Conservation (phyloP, 73 alveolate genomes). For the Tetrahymena borealis region DNA sequence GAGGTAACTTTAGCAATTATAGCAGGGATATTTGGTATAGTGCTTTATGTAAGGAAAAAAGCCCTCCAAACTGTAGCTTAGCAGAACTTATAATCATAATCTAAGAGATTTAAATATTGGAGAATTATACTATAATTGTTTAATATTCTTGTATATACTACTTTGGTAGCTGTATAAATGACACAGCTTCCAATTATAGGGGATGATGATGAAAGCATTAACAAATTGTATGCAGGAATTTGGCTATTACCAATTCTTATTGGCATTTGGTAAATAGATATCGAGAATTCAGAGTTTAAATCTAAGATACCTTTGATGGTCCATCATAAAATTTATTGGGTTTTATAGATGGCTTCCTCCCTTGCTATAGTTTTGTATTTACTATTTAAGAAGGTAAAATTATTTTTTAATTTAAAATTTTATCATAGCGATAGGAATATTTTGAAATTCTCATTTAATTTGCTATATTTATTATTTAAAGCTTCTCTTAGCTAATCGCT, state of each 20-base stretch:
- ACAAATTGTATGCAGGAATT: not conserved
- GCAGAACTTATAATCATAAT: too few species aligned
- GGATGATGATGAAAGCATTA: not conserved
- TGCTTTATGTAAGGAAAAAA: too few species aligned
- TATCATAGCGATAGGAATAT: not conserved
- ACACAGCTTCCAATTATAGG: not conserved
- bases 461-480: too few species aligned
- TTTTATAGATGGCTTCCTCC: not conserved
- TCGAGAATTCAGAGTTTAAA: not conserved
- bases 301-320: not conserved
- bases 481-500: too few species aligned
- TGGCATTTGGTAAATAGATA: not conserved
- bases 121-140: not conserved
- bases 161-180: not conserved
- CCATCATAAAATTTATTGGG: not conserved
- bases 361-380: not conserved
- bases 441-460: not conserved
- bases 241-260: not conserved
- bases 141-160: not conserved
- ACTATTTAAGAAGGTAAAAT: not conserved
- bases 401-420: not conserved
- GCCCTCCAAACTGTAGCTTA: too few species aligned
- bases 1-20: too few species aligned
- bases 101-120: too few species aligned
- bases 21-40: too few species aligned